A percentile compares a stretch with the other conserved stretches of the same genome.
Conservation (phyloP, 2,329 filamentous ascomycete species). For the Moelleriella libera region DNA sequence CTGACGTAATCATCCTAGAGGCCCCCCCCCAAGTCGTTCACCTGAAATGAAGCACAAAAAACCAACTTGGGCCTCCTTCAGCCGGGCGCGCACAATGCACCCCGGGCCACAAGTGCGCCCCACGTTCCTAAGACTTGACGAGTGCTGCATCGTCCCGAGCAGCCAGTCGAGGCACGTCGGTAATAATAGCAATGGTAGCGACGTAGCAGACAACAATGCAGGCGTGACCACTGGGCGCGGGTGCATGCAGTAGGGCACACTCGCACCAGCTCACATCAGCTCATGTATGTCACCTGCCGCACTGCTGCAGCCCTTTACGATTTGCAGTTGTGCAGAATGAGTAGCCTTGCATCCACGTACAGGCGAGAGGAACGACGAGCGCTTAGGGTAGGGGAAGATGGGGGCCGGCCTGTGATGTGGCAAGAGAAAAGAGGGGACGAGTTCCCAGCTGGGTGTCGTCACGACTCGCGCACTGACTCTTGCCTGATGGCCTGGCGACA, state of each 20-base stretch:
- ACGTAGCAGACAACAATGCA: not conserved
- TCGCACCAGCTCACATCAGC: too few relatives aligned
- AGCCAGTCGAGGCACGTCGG: too few relatives aligned
- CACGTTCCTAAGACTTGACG: too few relatives aligned
- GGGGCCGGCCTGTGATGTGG: not conserved
- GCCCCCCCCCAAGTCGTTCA: too few relatives aligned
- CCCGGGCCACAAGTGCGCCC: too few relatives aligned
- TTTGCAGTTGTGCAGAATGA: not conserved
- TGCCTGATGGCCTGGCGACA: not conserved
- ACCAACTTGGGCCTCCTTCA: too few relatives aligned
- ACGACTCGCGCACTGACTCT: constrained; percentile 1
- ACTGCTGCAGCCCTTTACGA: too few relatives aligned
- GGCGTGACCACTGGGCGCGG: not conserved
- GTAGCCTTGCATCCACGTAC: not conserved
- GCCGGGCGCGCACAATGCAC: too few relatives aligned
- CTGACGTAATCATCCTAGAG: too few relatives aligned
- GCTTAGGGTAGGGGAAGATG: not conserved
- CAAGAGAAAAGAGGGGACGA: not conserved
- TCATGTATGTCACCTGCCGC: not conserved
- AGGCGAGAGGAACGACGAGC: not conserved
- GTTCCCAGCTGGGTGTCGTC: not conserved
- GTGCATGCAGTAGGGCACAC: not conserved
- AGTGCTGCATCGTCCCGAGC: too few relatives aligned
- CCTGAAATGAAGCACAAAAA: too few relatives aligned
- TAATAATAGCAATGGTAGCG: not conserved